Conservation (phyloP, 306 rosid species). For the Quercus glauca region DNA sequence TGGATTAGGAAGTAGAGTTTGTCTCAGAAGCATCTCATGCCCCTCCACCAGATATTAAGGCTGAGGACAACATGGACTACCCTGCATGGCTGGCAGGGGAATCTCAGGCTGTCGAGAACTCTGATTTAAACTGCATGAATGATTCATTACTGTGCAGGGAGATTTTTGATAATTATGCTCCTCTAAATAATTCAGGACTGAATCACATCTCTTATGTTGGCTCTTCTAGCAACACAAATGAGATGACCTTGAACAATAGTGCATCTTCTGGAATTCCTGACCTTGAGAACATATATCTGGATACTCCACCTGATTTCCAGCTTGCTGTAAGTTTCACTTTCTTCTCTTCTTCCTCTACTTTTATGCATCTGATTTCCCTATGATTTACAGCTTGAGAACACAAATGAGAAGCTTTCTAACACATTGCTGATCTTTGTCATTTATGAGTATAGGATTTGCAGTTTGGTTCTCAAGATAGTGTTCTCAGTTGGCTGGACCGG, state of each 20-base stretch:
- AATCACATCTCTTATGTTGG: conserved; percentile 20
- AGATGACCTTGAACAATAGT: conserved; percentile 21
- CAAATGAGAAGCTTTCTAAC: not conserved
- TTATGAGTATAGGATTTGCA: conserved; percentile 51
- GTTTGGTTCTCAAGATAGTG: conserved; percentile 70
- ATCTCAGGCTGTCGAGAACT: conserved; percentile 54
- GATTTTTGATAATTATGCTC: conserved; percentile 37
- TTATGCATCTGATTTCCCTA: not conserved
- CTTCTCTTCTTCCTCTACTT: conserved; percentile 10
- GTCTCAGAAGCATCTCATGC: conserved; percentile 24
- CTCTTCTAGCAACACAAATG: conserved; percentile 8
- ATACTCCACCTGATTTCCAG: conserved; percentile 73
- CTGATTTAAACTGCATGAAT: conserved; percentile 38
- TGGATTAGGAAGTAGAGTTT: conserved; percentile 45
- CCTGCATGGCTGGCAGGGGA: conserved; percentile 67
- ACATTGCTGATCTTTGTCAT: conserved; percentile 13
- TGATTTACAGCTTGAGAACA: too few species aligned
- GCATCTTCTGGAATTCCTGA: conserved; percentile 43
- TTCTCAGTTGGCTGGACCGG: conserved; percentile 54
- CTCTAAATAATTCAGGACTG: conserved; percentile 19
- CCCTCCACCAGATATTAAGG: conserved; percentile 20
- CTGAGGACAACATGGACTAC: conserved; percentile 25
- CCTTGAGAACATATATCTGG: conserved; percentile 65
- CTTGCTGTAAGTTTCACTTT: conserved; percentile 51
- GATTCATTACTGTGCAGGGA: conserved; percentile 72